Conservation (phyloP, 495 filamentous ascomycete genomes). For the Penicillium lagena region DNA sequence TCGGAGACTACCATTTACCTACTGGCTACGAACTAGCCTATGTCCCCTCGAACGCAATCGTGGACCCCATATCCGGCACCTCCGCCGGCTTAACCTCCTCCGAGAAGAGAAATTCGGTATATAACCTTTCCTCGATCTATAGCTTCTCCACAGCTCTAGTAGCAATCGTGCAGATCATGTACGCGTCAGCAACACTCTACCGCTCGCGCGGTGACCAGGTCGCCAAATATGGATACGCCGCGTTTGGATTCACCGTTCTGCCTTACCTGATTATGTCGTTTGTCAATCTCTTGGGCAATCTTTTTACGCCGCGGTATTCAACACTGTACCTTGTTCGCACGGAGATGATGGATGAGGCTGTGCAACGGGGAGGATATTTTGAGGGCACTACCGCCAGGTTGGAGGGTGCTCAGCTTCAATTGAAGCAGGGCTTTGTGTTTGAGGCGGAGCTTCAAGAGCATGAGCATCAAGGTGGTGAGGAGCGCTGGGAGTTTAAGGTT, state of each 20-base stretch:
- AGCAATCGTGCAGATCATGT: conserved; percentile 34
- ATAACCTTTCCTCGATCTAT: background rate
- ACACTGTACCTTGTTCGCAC: conserved; percentile 33
- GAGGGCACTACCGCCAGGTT: background rate
- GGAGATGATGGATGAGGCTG: conserved; percentile 38
- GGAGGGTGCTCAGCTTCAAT: too few relatives aligned
- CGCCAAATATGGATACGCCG: conserved; percentile 33
- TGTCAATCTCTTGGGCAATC: conserved; percentile 49
- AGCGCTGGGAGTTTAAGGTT: too few relatives aligned
- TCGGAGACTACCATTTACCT: too few relatives aligned
- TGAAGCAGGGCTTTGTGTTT: too few relatives aligned
- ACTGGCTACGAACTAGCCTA: too few relatives aligned
- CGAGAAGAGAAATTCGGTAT: too few relatives aligned
- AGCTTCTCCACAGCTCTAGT: conserved; percentile 23
- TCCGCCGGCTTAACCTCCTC: too few relatives aligned
- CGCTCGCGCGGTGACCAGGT: conserved; percentile 29
- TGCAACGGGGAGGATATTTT: conserved; percentile 22
- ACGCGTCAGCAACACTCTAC: conserved; percentile 28
- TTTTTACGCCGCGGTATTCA: conserved; percentile 31
- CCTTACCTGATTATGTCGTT: conserved; percentile 65
- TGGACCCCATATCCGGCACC: too few relatives aligned
- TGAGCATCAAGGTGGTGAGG: too few relatives aligned
- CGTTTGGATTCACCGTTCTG: conserved; percentile 35
- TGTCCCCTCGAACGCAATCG: too few relatives aligned
- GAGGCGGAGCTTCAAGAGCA: too few relatives aligned